Percentiles rank a stretch among this genome's conserved stretches.
phyloP scores from a whole-genome alignment of 2,329 filamentous ascomycete genomes.

The Thielaviopsis punctulata region DNA sequence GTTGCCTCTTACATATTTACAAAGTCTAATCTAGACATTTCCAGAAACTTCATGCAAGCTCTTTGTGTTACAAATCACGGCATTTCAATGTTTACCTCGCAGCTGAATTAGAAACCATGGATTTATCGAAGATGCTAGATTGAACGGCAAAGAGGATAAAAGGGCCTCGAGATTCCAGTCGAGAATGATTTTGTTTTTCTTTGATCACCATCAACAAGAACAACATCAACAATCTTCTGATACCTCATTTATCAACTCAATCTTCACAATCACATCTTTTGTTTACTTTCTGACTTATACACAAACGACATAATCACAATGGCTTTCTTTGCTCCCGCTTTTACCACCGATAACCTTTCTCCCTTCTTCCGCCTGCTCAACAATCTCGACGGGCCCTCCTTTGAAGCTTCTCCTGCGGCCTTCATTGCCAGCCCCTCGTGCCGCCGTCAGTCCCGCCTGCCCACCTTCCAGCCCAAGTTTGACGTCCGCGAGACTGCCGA shows the following conservation, averaged over 20 bases:
- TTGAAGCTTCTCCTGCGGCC: slow-evolving; percentile 17
- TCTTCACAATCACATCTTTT: neutral
- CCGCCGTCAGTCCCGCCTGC: slow-evolving; percentile 17
- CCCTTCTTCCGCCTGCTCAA: slow-evolving; percentile 48
- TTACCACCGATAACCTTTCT: slow-evolving; percentile 36
- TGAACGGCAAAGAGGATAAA: neutral
- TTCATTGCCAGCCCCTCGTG: neutral
- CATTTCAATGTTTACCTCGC: no score
- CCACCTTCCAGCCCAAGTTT: slow-evolving; percentile 58
- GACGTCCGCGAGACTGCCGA: slow-evolving; percentile 55
- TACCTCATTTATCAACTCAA: slow-evolving; percentile 1
- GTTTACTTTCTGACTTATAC: neutral
- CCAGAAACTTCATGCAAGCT: neutral
- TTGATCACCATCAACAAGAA: slow-evolving; percentile 1
- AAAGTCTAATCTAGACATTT: neutral
- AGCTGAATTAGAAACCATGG: neutral
- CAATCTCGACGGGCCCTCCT: slow-evolving; percentile 36
- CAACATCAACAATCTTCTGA: slow-evolving; percentile 2
- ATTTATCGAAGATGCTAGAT: slow-evolving; percentile 7
- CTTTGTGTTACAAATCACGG: neutral
- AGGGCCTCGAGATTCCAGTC: neutral
- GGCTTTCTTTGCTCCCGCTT: slow-evolving; percentile 40
- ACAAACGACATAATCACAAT: slow-evolving; percentile 27
- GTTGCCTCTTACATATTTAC: no score
- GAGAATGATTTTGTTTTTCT: neutral